A percentile compares a stretch with the other conserved stretches of the same genome.
phyloP scores from a whole-genome alignment of 345 rosid genomes.

The Eutrema japonicum region DNA sequence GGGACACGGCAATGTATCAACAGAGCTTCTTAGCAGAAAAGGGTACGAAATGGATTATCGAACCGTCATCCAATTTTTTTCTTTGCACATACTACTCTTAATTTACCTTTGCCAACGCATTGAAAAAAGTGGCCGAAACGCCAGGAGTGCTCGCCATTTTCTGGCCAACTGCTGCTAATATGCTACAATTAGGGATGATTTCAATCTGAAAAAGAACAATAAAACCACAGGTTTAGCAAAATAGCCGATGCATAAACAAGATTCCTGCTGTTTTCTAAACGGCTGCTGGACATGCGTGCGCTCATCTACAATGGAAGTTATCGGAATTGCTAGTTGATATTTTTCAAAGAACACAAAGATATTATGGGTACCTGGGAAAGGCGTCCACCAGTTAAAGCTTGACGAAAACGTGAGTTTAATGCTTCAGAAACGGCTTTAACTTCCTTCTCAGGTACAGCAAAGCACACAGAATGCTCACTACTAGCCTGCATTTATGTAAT shows the following conservation, averaged over 20 bases:
- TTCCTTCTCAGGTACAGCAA: slow-evolving; percentile 98
- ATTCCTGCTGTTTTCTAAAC: background rate
- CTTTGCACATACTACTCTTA: slow-evolving; percentile 18
- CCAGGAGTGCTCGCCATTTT: slow-evolving; percentile 99
- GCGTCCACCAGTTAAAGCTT: slow-evolving; percentile 93
- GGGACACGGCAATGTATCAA: slow-evolving; percentile 21
- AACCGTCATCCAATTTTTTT: background rate
- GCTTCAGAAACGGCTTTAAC: slow-evolving; percentile 92
- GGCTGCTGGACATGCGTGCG: background rate
- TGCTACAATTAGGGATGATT: slow-evolving; percentile 85
- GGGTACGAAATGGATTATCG: background rate
- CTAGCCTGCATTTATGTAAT: slow-evolving; percentile 68
- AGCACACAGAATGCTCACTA: slow-evolving; percentile 97
- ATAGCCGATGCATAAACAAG: slow-evolving; percentile 1
- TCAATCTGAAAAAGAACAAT: slow-evolving; percentile 61
- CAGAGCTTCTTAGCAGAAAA: slow-evolving; percentile 19
- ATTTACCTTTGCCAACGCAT: slow-evolving; percentile 89
- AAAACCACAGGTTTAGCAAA: slow-evolving; percentile 37
- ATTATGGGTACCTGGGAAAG: slow-evolving; percentile 74
- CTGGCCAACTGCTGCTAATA: slow-evolving; percentile 96
- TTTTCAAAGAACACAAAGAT: slow-evolving; percentile 9
- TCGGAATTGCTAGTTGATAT: slow-evolving; percentile 18
- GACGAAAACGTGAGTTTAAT: slow-evolving; percentile 73
- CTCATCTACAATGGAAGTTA: slow-evolving; percentile 1
- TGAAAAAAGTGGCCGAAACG: slow-evolving; percentile 86